Evolutionary conservation across 805 yeast genomes (phyloP).

Genomic region (Limtongia smithiae): DNA sequence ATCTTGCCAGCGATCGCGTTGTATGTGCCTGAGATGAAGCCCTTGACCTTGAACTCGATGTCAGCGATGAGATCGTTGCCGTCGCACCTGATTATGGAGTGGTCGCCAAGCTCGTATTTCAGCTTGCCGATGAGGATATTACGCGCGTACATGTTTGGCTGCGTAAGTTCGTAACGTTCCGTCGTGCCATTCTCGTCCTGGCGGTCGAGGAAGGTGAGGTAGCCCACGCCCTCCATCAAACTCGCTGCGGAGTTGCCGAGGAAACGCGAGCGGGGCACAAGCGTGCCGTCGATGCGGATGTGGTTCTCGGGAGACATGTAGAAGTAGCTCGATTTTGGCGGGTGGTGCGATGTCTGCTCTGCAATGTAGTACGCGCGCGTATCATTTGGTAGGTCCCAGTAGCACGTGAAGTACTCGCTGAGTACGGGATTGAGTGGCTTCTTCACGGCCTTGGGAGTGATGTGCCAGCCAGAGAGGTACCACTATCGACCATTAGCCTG

Average conservation of each 20-base stretch:
- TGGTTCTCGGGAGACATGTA: conserved; percentile 76
- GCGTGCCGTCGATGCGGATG: conserved; percentile 84
- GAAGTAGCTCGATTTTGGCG: conserved; percentile 95
- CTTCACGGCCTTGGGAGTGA: conserved; percentile 97
- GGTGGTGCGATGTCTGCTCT: conserved; percentile 97
- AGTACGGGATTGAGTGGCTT: conserved; percentile 93
- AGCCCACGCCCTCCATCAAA: conserved; percentile 88
- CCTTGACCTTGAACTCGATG: conserved; percentile 92
- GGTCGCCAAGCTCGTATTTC: conserved; percentile 90
- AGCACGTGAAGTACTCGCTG: conserved; percentile 86
- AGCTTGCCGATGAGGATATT: conserved; percentile 89
- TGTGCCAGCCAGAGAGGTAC: conserved; percentile 97
- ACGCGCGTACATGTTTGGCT: conserved; percentile 93
- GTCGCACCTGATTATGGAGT: conserved; percentile 68
- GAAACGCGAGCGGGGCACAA: conserved; percentile 82
- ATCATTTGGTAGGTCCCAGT: conserved; percentile 80
- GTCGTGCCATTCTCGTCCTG: conserved; percentile 44
- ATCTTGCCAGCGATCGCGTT: conserved; percentile 80
- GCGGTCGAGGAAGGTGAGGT: conserved; percentile 61
- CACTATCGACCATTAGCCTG: no score
- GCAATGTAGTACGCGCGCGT: conserved; percentile 75
- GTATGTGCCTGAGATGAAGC: conserved; percentile 87
- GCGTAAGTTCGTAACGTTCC: conserved; percentile 80
- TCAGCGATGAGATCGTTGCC: conserved; percentile 60
- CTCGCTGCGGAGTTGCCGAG: conserved; percentile 96